Evolutionary conservation across 805 yeast species (phyloP).

Genomic region (Candida maris): DNA sequence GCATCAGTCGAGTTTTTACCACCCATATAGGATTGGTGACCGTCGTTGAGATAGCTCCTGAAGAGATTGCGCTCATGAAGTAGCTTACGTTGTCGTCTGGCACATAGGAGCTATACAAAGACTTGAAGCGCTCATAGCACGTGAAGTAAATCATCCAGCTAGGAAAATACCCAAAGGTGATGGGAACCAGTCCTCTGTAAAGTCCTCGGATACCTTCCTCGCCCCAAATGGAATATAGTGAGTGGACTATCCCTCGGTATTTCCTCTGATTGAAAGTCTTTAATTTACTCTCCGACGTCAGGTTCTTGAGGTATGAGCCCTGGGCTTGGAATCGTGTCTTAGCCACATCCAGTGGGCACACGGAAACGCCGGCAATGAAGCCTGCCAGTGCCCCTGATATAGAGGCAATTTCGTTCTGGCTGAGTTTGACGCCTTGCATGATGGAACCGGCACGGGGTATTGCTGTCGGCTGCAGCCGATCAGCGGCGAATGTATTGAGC

Average conservation of each 20-base stretch:
- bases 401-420: conserved; percentile 55
- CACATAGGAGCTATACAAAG: conserved; percentile 24
- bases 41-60: conserved; percentile 83
- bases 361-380: conserved; percentile 79
- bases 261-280: conserved; percentile 25
- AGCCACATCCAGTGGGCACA: conserved; percentile 94
- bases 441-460: background rate
- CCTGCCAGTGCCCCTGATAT: conserved; percentile 94
- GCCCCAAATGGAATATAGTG: conserved; percentile 57
- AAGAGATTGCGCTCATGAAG: conserved; percentile 68
- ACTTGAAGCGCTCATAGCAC: conserved; percentile 78
- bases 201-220: conserved; percentile 85
- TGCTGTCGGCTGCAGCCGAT: background rate
- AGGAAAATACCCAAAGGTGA: conserved; percentile 89
- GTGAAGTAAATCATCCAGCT: conserved; percentile 97
- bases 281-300: conserved; percentile 11
- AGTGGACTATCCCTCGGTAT: conserved; percentile 60
- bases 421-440: conserved; percentile 13
- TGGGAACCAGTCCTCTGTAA: conserved; percentile 90
- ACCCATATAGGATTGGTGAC: conserved; percentile 97
- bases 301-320: conserved; percentile 44
- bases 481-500: background rate
- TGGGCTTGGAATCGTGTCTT: conserved; percentile 94
- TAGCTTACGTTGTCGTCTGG: conserved; percentile 35
- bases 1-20: conserved; percentile 90